Conservation (phyloP, 2,329 filamentous ascomycete species). For the Talaromyces sp. region DNA sequence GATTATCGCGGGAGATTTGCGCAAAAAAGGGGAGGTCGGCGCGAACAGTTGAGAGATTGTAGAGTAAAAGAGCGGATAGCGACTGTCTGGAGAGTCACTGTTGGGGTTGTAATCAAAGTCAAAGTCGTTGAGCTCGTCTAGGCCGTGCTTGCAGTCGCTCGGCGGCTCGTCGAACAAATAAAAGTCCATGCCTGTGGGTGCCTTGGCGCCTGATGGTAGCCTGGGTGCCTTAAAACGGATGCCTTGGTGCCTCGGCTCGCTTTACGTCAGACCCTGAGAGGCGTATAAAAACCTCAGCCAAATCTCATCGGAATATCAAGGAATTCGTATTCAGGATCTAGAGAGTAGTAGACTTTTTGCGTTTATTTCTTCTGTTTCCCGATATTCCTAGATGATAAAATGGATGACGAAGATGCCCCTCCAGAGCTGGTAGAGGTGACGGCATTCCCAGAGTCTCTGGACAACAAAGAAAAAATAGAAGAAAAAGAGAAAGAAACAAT, state of each 20-base stretch:
- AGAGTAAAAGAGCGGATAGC: conserved; percentile 10
- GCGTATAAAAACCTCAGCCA: not conserved
- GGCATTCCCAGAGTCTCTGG: conserved; percentile 24
- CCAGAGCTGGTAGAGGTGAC: conserved; percentile 44
- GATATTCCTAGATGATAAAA: conserved; percentile 3
- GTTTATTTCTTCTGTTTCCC: not conserved
- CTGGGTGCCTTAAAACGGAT: not conserved
- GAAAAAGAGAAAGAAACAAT: conserved; percentile 24
- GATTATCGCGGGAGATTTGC: conserved; percentile 8
- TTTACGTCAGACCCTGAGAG: not conserved
- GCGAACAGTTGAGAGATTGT: conserved; percentile 34
- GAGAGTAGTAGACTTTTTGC: no score
- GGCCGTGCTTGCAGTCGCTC: not conserved
- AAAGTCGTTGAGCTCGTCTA: conserved; percentile 16
- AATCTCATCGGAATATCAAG: not conserved
- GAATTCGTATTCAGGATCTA: no score
- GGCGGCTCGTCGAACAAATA: conserved; percentile 17
- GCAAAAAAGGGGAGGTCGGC: conserved; percentile 22
- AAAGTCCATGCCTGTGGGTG: conserved; percentile 13
- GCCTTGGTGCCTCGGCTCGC: conserved; percentile 4
- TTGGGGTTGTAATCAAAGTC: conserved; percentile 11
- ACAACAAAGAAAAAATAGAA: not conserved
- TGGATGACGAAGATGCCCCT: conserved; percentile 45
- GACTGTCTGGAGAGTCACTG: not conserved
- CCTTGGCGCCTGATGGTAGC: not conserved